These are phyloP conservation scores for Cyberlindnera saturnus DNA, from an alignment of 805 yeast genomes.

Conservation along the genomic window DNA sequence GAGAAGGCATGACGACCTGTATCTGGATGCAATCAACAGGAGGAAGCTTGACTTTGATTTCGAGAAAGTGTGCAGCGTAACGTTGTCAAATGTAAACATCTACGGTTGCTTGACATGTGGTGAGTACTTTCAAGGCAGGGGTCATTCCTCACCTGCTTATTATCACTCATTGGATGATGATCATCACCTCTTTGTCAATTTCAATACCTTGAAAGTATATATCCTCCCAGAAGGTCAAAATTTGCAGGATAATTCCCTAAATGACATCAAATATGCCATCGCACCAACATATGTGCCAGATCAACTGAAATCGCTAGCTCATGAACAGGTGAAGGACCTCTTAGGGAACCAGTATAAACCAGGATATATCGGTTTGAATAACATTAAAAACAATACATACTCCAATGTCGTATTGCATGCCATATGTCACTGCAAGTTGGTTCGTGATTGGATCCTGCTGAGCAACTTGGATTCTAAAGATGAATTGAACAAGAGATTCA, in stretches of 20 bases:
- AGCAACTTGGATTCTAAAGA: conserved; percentile 13
- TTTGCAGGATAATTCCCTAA: conserved; percentile 32
- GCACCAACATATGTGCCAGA: conserved; percentile 41
- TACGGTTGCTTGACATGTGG: conserved; percentile 75
- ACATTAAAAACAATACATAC: conserved; percentile 45
- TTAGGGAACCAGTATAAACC: conserved; percentile 42
- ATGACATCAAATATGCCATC: conserved; percentile 47
- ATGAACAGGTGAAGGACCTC: conserved; percentile 33
- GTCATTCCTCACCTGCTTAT: conserved; percentile 58
- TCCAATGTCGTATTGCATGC: conserved; percentile 52
- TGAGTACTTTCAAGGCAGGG: conserved; percentile 64
- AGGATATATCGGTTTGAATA: conserved; percentile 64
- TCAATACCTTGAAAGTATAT: conserved; percentile 43
- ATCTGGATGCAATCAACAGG: conserved; percentile 26
- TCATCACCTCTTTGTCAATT: conserved; percentile 59
- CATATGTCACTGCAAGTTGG: conserved; percentile 44
- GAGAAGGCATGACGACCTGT: conserved; percentile 1
- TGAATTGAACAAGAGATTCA: conserved; percentile 38
- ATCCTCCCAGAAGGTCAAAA: conserved; percentile 59
- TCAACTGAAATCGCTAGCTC: conserved; percentile 21
- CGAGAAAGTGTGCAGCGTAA: conserved; percentile 59
- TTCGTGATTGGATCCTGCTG: conserved; percentile 43
- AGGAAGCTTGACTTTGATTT: conserved; percentile 56
- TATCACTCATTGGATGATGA: conserved; percentile 55
- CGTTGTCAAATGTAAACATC: conserved; percentile 54